These are phyloP conservation scores for Cyclotella baltica DNA, from an alignment of 108 stramenopile species.

Conservation along the genomic window DNA sequence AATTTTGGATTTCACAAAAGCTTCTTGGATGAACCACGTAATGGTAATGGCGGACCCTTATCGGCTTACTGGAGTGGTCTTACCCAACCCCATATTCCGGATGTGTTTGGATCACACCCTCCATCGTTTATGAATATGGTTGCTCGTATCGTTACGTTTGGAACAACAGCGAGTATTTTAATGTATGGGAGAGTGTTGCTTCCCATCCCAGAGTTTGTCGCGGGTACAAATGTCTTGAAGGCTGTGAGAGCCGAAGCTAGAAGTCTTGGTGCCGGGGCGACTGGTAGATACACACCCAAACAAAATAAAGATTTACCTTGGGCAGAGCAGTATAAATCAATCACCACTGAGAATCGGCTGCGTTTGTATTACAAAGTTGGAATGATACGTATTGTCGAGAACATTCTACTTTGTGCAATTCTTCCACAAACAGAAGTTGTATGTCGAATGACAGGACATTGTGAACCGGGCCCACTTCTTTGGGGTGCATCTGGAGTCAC, in stretches of 20 bases:
- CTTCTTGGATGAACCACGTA: constrained; percentile 8
- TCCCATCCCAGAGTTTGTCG: constrained; percentile 79
- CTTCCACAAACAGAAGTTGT: constrained; percentile 64
- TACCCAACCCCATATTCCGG: constrained; percentile 31
- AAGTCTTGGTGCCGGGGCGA: constrained; percentile 16
- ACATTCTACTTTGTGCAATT: constrained; percentile 57
- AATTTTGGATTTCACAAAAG: constrained; percentile 29
- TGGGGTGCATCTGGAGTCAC: constrained; percentile 67
- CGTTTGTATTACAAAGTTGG: constrained; percentile 59
- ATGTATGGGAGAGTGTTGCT: constrained; percentile 67
- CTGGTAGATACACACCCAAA: constrained; percentile 13
- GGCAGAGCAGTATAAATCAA: constrained; percentile 70
- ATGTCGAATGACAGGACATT: constrained; percentile 71
- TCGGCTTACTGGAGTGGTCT: constrained; percentile 32
- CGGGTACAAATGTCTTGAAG: constrained; percentile 71
- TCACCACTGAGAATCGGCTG: constrained; percentile 73
- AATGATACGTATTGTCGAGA: constrained; percentile 61
- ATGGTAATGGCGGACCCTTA: background rate
- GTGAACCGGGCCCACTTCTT: constrained; percentile 56
- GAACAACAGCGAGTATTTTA: constrained; percentile 36
- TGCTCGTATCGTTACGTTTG: constrained; percentile 38
- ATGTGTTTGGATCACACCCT: constrained; percentile 25
- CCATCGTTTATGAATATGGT: constrained; percentile 36
- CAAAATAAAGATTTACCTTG: constrained; percentile 62
- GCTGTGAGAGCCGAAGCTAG: constrained; percentile 64